Evolutionary conservation across 83 land plant genomes (phyloP), one percentile per base, ranked within the genome.

Genomic region (Isoetes engelmannii): DNA sequence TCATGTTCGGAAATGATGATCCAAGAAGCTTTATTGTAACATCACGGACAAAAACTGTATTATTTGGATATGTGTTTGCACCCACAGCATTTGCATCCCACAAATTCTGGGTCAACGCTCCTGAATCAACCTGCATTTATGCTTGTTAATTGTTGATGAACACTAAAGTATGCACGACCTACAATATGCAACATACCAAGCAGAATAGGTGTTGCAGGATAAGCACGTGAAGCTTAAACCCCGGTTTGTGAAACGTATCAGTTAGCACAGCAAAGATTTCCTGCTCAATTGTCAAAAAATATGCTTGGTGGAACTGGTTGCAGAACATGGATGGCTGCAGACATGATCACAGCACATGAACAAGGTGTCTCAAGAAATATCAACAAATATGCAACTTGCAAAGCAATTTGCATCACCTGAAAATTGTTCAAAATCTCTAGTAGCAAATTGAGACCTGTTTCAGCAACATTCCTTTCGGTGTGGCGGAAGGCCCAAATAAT

Each of bases 401-500:
- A 17, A 21, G n/a, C 20, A 17, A 9, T 20, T 21, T 43, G 69
- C 6, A 47, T 13, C 9, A 95, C 99, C 90, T 95, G 92, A 61
- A 92, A 95, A 65, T 91, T 92, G 47, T 84, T 89, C 49, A 95
- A 81, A 94, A 95, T 86, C 70, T 91, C 99, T 53, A 95, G 77
- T 54, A 95, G 74, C 54, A 95, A 84, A 67, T 81, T 87, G 8
- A 95, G 84, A 6, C 99, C 99, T 61, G 99, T 95, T 77, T 95
- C 99, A 13, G 99, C 99, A 74, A 95, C 91, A 79, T 95, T 95
- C 67, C 99, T 82, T 60, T 95, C 99, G 21, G 99, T 95, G 56
- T 95, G 99, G 18, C 99, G 90, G 69, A 95, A 95, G 6, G 99
- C 99, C 99, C 99, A 95, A 44, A 80, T 92, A 6, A 95, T 95